phyloP scores from a whole-genome alignment of 1,284 basidiomycete species.

The Ceratobasidium sp. region DNA sequence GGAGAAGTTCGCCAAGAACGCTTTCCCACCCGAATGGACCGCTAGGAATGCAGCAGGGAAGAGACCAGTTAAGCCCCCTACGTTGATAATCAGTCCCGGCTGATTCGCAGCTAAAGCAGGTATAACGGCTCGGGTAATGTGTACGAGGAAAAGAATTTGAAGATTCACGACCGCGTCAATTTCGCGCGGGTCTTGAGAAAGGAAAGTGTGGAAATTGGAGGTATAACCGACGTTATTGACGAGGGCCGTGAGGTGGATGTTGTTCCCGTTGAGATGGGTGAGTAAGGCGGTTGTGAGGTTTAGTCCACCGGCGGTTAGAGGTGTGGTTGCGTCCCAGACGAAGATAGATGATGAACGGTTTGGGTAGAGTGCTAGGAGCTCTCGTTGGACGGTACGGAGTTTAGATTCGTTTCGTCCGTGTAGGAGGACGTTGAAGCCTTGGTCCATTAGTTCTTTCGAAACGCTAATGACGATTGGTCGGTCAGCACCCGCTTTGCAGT shows the following conservation, averaged over 20 bases:
- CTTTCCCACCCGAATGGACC: conserved; percentile 22
- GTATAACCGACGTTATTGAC: conserved; percentile 43
- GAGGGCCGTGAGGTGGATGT: conserved; percentile 28
- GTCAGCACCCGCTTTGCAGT: not conserved
- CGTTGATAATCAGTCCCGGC: conserved; percentile 37
- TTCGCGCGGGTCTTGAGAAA: conserved; percentile 21
- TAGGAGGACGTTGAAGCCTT: conserved; percentile 47
- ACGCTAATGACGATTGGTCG: not conserved
- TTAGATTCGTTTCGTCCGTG: conserved; percentile 42
- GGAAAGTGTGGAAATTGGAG: conserved; percentile 5
- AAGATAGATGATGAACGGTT: not conserved
- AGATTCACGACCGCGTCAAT: conserved; percentile 11
- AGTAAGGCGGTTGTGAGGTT: not conserved
- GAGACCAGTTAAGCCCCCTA: conserved; percentile 5
- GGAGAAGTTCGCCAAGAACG: conserved; percentile 17
- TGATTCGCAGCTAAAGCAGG: conserved; percentile 7
- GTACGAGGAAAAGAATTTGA: conserved; percentile 25
- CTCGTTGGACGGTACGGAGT: conserved; percentile 20
- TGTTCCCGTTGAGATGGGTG: not conserved
- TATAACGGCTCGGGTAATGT: conserved; percentile 34
- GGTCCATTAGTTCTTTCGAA: conserved; percentile 9
- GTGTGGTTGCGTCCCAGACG: conserved; percentile 28
- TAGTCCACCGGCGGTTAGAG: not conserved
- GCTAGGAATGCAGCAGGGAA: conserved; percentile 19
- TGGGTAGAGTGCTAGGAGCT: not conserved